A percentile compares a stretch with the other conserved stretches of the same genome.
Evolutionary conservation across 306 rosid genomes (phyloP).

Genomic region (Dalbergia oliveri): DNA sequence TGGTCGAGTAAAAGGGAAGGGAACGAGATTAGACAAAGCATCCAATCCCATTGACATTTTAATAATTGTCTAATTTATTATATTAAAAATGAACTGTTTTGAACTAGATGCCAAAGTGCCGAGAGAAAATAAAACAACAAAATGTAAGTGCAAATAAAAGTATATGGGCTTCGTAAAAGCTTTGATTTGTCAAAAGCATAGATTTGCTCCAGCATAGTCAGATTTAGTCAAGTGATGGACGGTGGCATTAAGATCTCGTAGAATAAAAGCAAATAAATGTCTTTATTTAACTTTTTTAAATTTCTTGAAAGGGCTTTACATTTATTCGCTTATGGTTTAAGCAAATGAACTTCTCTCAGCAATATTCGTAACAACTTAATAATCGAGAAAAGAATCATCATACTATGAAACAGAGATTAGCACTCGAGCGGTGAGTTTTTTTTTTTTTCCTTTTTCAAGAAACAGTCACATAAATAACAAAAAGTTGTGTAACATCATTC

Average conservation of each 20-base stretch:
- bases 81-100: background rate
- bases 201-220: background rate
- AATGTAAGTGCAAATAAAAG: background rate
- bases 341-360: background rate
- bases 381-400: conserved; percentile 37
- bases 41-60: background rate
- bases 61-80: background rate
- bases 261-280: conserved; percentile 11
- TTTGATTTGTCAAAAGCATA: conserved; percentile 24
- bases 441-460: no score
- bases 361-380: conserved; percentile 25
- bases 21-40: background rate
- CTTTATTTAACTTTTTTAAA: conserved; percentile 16
- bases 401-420: background rate
- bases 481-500: no score
- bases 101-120: conserved; percentile 4
- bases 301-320: background rate
- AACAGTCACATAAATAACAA: no score
- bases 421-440: no score
- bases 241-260: background rate
- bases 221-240: background rate
- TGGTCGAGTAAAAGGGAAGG: background rate
- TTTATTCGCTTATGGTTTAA: conserved; percentile 18
- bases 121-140: background rate
- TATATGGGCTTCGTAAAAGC: background rate